Evolutionary conservation across 345 rosid species (phyloP), one percentile per base, ranked within the genome.

Genomic region (Pistacia vera): DNA sequence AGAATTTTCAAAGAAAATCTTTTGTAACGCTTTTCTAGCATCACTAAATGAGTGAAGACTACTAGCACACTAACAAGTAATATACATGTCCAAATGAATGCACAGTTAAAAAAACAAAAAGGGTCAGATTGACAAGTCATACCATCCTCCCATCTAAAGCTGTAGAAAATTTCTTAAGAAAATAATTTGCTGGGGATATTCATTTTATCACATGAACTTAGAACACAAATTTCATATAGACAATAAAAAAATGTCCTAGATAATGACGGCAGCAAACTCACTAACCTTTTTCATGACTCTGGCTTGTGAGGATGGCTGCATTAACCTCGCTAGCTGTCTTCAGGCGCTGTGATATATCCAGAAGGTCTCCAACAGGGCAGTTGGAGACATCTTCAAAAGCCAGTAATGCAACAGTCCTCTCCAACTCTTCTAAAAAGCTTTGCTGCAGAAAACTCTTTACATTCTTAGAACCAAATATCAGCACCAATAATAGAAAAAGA

Each of bases 291-390:
- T 97, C 98, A 66, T 90, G 99, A 73, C 97, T 92, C 86, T 94
- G 99, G 85, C 99, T 94, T 48, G 95, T 97, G 75, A 97, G 95
- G 73, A 97, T 97, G 41, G 99, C 99, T 49, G 98, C 99, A 68
- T 97, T 94, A 69, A 97, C 95, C 81, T 94, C 98, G 84, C 97
- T 91, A 55, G 99, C 97, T 9, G 97, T 94, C 89, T 92, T 94
- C 66, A 88, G 89, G 61, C 99, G 97, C 75, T 97, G 99, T 11
- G 97, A 91, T 70, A 92, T 87, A 79, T 94, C 97, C 62, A 94
- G 81, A 75, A 97, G 97, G 44, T 92, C 97, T 64, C 92, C 89
- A 44, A 97, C 95, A 0, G 98, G 99, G 55, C 95, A 97, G 75
- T 83, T 97, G 68, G 95, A 77, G 48, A 88, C 87, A 76, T 97